A percentile compares a stretch with the other conserved stretches of the same genome.
Conservation (phyloP, 2,329 filamentous ascomycete species). For the Diaporthe citrichinensis region DNA sequence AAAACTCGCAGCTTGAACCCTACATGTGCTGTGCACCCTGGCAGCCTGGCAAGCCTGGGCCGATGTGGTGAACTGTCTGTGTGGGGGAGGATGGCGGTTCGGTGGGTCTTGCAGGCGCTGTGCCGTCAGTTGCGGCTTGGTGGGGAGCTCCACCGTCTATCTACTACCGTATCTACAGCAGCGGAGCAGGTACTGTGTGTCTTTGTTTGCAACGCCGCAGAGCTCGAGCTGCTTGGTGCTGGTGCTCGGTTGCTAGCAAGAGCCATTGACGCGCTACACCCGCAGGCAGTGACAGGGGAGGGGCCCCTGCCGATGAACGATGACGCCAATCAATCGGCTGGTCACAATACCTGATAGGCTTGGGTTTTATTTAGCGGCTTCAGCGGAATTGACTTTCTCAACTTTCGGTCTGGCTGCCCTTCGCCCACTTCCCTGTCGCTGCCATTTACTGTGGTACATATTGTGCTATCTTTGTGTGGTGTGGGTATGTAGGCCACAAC, state of each 20-base stretch:
- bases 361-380: slow-evolving; percentile 25
- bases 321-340: slow-evolving; percentile 11
- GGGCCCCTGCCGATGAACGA: slow-evolving; percentile 14
- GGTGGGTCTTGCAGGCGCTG: slow-evolving; percentile 4
- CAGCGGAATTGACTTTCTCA: slow-evolving; percentile 27
- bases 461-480: not conserved
- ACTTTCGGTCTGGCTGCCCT: slow-evolving; percentile 5
- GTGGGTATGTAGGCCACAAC: not conserved
- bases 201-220: not conserved
- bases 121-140: slow-evolving; percentile 13
- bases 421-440: not conserved
- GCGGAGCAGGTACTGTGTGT: not conserved
- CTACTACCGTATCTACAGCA: not conserved
- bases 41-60: not conserved
- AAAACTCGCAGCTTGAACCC: slow-evolving; percentile 21
- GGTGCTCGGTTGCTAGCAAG: not conserved
- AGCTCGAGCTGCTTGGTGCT: slow-evolving; percentile 3
- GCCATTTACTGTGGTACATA: not conserved
- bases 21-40: slow-evolving; percentile 1
- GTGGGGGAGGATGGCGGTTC: slow-evolving; percentile 1
- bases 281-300: not conserved
- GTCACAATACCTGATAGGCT: slow-evolving; percentile 5
- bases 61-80: slow-evolving; percentile 26
- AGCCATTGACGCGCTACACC: slow-evolving; percentile 13
- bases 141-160: slow-evolving; percentile 1